Percentiles rank a stretch among this genome's conserved stretches.
Conservation (phyloP, 1,139 yeast species). For the Yamadazyma diddensiae region DNA sequence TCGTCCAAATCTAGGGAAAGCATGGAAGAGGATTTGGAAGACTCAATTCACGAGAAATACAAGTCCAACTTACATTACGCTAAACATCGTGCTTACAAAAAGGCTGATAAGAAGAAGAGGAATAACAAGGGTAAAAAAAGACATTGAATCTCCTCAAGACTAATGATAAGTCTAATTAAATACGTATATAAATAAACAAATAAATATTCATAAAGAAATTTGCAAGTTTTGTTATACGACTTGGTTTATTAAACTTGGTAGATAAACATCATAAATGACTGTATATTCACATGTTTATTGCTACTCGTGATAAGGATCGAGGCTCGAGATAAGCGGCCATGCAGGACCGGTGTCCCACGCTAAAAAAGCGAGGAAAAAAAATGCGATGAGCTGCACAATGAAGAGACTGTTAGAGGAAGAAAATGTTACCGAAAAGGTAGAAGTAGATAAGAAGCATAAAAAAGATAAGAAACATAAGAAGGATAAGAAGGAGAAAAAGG, state of each 20-base stretch:
- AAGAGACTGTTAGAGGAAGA: conserved; percentile 23
- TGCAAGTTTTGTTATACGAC: too few relatives aligned
- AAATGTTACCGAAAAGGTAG: conserved; percentile 25
- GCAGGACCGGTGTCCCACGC: conserved; percentile 3
- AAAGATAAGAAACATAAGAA: conserved; percentile 19
- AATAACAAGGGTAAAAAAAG: conserved; percentile 3
- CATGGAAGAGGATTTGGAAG: conserved; percentile 11
- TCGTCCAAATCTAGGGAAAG: not conserved
- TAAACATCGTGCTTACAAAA: conserved; percentile 18
- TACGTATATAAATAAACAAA: not conserved
- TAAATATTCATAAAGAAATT: not conserved
- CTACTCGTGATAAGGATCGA: conserved; percentile 2
- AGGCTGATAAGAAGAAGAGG: conserved; percentile 12
- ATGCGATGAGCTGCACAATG: conserved; percentile 8
- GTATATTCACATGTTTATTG: too few relatives aligned
- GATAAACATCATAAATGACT: too few relatives aligned
- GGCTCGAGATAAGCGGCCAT: conserved; percentile 4
- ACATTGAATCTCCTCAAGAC: too few relatives aligned
- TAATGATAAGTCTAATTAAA: too few relatives aligned
- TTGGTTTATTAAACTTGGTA: too few relatives aligned
- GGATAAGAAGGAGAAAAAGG: conserved; percentile 21
- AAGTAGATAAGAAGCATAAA: conserved; percentile 26
- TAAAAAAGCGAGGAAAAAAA: conserved; percentile 1
- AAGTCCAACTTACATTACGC: conserved; percentile 20
- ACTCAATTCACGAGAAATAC: conserved; percentile 14